Percentiles rank a stretch among this genome's conserved stretches.
phyloP scores from a whole-genome alignment of 1,139 yeast species.

The Magnusiomyces starmeri region DNA sequence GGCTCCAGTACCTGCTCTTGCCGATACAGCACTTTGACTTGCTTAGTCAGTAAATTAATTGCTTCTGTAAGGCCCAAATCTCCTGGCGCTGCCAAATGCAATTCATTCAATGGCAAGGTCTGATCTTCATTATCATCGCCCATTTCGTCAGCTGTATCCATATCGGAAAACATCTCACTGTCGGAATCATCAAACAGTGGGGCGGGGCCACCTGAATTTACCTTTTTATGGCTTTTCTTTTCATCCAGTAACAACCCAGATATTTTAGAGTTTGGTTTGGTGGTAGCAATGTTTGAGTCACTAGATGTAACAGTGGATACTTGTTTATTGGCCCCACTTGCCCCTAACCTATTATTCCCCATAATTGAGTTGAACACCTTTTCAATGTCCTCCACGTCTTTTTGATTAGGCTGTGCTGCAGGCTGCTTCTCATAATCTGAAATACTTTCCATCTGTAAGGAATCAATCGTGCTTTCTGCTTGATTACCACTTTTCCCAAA shows the following conservation, averaged over 20 bases:
- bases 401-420: conserved; percentile 11
- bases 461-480: conserved; percentile 23
- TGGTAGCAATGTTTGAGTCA: background rate
- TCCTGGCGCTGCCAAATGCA: conserved; percentile 57
- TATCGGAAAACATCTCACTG: conserved; percentile 3
- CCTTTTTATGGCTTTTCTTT: background rate
- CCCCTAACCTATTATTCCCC: background rate
- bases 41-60: conserved; percentile 47
- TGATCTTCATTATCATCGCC: conserved; percentile 6
- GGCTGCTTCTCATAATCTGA: conserved; percentile 17
- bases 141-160: conserved; percentile 8
- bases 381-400: conserved; percentile 14
- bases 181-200: conserved; percentile 8
- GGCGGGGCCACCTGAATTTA: background rate
- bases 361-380: conserved; percentile 5
- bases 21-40: conserved; percentile 53
- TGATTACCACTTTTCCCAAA: background rate
- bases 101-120: conserved; percentile 8
- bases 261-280: background rate
- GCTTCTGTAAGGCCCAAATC: conserved; percentile 61
- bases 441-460: conserved; percentile 25
- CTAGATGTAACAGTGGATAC: no score
- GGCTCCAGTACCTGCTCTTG: conserved; percentile 62
- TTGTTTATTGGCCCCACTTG: background rate
- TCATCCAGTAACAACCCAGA: background rate